phyloP scores from a whole-genome alignment of 208 protist species.

The Angomonas ambiguus region DNA sequence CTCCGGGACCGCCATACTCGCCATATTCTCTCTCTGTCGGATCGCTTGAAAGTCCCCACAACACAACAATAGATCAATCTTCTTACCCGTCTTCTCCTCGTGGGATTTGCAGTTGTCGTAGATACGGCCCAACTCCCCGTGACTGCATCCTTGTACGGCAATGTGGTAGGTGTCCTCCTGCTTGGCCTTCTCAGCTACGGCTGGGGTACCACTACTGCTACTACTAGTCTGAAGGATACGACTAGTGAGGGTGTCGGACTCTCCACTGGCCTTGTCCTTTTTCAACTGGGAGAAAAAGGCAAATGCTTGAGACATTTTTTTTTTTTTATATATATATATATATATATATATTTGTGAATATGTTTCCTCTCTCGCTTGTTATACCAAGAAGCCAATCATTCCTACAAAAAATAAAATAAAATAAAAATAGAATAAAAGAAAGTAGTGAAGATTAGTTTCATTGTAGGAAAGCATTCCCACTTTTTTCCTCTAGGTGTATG shows the following conservation, averaged over 20 bases:
- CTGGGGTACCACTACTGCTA: too few species aligned
- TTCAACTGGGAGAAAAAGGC: background rate
- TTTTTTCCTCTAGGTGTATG: too few species aligned
- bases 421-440: background rate
- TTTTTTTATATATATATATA: slow-evolving; percentile 4
- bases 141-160: slow-evolving; percentile 96
- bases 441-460: too few species aligned
- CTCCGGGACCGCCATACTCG: slow-evolving; percentile 91
- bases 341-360: too few species aligned
- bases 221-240: too few species aligned
- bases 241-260: slow-evolving; percentile 9
- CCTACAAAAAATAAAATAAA: background rate
- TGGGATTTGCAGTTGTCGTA: slow-evolving; percentile 88
- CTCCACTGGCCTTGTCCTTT: background rate
- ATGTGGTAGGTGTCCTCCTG: slow-evolving; percentile 58
- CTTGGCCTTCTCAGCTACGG: background rate
- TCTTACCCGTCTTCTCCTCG: slow-evolving; percentile 69
- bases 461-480: too few species aligned
- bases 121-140: slow-evolving; percentile 97
- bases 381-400: background rate
- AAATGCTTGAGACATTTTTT: background rate
- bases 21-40: slow-evolving; percentile 90
- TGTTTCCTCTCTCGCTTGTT: background rate
- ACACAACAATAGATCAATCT: slow-evolving; percentile 96
- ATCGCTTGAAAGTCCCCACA: slow-evolving; percentile 98